These are phyloP conservation scores for Podila verticillata DNA, from an alignment of 192 early-diverging fungal species.

Conservation along the genomic window DNA sequence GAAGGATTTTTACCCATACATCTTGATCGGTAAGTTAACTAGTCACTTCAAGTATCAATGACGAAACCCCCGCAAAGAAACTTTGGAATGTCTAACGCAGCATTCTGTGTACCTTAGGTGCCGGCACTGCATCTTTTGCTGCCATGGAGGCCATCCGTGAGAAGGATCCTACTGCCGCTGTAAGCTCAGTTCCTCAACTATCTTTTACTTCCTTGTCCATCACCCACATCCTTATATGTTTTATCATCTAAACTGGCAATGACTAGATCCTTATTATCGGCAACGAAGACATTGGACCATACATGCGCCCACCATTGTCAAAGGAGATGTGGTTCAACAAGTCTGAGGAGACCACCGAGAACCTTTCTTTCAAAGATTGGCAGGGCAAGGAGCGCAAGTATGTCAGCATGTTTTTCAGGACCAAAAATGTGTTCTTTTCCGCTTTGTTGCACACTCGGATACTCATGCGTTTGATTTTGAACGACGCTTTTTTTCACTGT, in stretches of 20 bases:
- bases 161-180: constrained; percentile 64
- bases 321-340: constrained; percentile 76
- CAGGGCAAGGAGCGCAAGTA: constrained; percentile 64
- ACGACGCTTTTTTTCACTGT: background rate
- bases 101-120: constrained; percentile 43
- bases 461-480: background rate
- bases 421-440: too few relatives aligned
- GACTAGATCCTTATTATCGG: constrained; percentile 65
- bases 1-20: constrained; percentile 54
- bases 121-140: constrained; percentile 67
- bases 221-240: too few relatives aligned
- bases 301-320: constrained; percentile 72
- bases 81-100: background rate
- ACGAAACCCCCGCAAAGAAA: too few relatives aligned
- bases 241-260: background rate
- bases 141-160: constrained; percentile 69
- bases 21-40: constrained; percentile 48
- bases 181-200: constrained; percentile 14
- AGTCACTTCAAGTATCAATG: too few relatives aligned
- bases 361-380: constrained; percentile 68
- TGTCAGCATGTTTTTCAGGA: background rate
- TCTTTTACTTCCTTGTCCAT: too few relatives aligned
- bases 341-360: constrained; percentile 38
- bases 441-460: background rate
- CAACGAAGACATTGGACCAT: constrained; percentile 62